These are phyloP conservation scores for Pythium sp. DNA, from an alignment of 352 stramenopile species.

Conservation along the genomic window DNA sequence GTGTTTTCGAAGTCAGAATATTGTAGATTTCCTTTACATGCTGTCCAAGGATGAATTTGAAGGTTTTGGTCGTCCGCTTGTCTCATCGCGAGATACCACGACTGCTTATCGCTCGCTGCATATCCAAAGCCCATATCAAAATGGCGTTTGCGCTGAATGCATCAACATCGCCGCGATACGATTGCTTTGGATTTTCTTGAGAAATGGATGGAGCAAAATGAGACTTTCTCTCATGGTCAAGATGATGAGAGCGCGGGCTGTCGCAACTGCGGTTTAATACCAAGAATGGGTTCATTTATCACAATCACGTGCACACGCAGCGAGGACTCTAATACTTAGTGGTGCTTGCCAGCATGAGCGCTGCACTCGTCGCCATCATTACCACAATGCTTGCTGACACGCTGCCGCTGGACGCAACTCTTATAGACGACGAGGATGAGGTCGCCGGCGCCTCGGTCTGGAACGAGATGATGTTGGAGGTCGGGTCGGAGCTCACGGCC, in stretches of 20 bases:
- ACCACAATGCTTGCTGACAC: not conserved
- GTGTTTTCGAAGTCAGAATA: not conserved
- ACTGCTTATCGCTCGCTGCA: too few relatives aligned
- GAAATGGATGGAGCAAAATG: too few relatives aligned
- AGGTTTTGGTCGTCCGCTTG: too few relatives aligned
- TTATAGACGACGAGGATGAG: not conserved
- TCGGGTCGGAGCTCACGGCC: slow-evolving; percentile 5
- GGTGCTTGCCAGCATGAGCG: not conserved
- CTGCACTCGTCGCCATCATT: not conserved
- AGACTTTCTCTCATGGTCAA: too few relatives aligned
- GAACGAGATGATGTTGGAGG: slow-evolving; percentile 16
- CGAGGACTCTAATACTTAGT: not conserved
- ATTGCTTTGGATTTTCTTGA: too few relatives aligned
- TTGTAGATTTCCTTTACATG: not conserved
- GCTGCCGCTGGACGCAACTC: not conserved
- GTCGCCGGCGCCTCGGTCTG: slow-evolving; percentile 4
- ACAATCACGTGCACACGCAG: not conserved
- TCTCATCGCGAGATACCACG: too few relatives aligned
- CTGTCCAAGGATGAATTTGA: not conserved
- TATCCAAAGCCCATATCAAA: too few relatives aligned
- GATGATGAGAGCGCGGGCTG: too few relatives aligned
- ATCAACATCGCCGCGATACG: too few relatives aligned
- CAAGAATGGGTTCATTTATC: not conserved
- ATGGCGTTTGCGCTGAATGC: too few relatives aligned
- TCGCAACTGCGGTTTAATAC: not conserved